Conservation (phyloP, 352 stramenopile species). For the Phytophthora capsici region DNA sequence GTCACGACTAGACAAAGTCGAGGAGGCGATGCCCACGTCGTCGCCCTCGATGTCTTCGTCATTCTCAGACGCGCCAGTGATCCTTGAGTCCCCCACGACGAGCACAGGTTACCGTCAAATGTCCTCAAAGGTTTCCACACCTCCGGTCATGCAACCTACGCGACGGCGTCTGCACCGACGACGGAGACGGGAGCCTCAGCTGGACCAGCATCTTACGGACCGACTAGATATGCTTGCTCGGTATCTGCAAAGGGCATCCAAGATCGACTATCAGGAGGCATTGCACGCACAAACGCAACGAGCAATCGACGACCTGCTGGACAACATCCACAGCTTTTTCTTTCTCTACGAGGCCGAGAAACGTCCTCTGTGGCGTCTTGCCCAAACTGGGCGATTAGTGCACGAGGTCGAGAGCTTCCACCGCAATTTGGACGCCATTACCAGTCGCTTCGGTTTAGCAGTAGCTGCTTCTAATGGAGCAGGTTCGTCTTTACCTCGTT, state of each 20-base stretch:
- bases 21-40: slow-evolving; percentile 27
- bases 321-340: slow-evolving; percentile 43
- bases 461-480: slow-evolving; percentile 13
- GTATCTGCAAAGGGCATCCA: slow-evolving; percentile 26
- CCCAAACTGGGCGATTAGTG: slow-evolving; percentile 41
- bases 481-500: slow-evolving; percentile 28
- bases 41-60: slow-evolving; percentile 32
- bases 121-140: slow-evolving; percentile 14
- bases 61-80: slow-evolving; percentile 27
- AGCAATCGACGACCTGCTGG: slow-evolving; percentile 32
- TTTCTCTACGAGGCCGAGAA: slow-evolving; percentile 31
- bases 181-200: slow-evolving; percentile 29
- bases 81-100: slow-evolving; percentile 31
- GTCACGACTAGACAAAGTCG: slow-evolving; percentile 29
- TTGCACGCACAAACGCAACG: slow-evolving; percentile 25
- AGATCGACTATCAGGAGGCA: slow-evolving; percentile 11
- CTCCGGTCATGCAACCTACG: slow-evolving; percentile 16
- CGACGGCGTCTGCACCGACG: slow-evolving; percentile 25
- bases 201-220: slow-evolving; percentile 39
- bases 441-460: slow-evolving; percentile 31
- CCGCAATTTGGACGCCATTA: slow-evolving; percentile 40
- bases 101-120: slow-evolving; percentile 18
- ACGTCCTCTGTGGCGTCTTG: slow-evolving; percentile 36
- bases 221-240: slow-evolving; percentile 29
- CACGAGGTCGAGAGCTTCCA: slow-evolving; percentile 44